Evolutionary conservation across 805 yeast genomes (phyloP), one percentile per base, ranked within the genome.

Genomic region (Pichia eremophila): DNA sequence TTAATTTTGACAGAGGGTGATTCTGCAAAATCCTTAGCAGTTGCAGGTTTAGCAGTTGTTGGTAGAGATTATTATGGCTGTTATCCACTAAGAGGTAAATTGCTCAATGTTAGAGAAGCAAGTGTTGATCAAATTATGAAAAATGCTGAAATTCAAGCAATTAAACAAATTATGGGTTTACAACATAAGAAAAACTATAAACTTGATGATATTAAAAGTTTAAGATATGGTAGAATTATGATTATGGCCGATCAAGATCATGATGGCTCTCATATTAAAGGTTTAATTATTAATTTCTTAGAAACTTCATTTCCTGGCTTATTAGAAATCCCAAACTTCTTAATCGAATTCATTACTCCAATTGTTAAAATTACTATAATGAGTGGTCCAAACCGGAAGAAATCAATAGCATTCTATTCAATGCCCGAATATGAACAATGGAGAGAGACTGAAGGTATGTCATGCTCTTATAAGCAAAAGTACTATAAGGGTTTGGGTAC

Each of bases 191-290:
- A 88, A 67, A 73, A 72, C 40, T 93, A 93, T 62, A 68, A 64
- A 18, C 49, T 64, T 0, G 81, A 80, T 19, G 83, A 81, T 54
- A 72, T 85, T 15, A 77, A 77, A 48, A 80, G 83, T 5, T 71
- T 93, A 52, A 79, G 99, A 63, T 93, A 93, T 61, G 99, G 99
- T 36, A 96, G 89, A 63, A 77, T 93, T 45, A 93, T 93, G 98
- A 89, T 93, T 62, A 93, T 93, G 98, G 89, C 99, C 8, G 99
- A 93, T 84, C 99, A 93, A 69, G 99, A 93, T 87, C 95, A 90
- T 57, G 99, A 93, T 74, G 99, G 99, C 51, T 85, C 95, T 17
- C 99, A 93, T 71, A 93, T 93, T 64, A 93, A 93, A 63, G 99
- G 99, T 54, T 75, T 93, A 55, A 78, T 93, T 49, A 93, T 93